phyloP scores from a whole-genome alignment of 2,329 filamentous ascomycete genomes.

The Colletotrichum tropicicola region DNA sequence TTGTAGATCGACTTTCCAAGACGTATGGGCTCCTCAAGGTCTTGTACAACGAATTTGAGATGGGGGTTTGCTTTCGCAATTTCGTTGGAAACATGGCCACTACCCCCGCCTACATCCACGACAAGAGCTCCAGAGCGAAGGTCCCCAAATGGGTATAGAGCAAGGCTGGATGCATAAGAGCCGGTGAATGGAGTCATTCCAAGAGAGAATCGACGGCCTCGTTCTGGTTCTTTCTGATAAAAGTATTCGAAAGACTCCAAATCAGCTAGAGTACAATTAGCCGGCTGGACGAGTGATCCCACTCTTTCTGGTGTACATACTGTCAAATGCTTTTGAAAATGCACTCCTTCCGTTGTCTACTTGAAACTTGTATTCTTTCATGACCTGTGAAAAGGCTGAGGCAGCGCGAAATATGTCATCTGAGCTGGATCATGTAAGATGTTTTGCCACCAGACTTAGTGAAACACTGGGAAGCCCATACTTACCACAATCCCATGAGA shows the following conservation, averaged over 20 bases:
- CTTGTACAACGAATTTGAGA: not conserved
- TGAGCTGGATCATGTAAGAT: not conserved
- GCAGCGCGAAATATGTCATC: not conserved
- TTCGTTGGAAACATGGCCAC: not conserved
- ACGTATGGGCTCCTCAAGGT: not conserved
- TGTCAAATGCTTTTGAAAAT: not conserved
- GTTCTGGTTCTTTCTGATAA: not conserved
- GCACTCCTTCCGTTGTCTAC: not conserved
- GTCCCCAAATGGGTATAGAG: not conserved
- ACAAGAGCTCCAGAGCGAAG: not conserved
- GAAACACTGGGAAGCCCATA: not conserved
- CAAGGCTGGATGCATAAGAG: not conserved
- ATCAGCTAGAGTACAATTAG: not conserved
- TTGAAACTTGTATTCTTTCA: not conserved
- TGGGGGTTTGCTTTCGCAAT: not conserved
- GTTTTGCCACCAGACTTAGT: too few relatives aligned
- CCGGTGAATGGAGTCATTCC: not conserved
- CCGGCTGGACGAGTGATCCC: not conserved
- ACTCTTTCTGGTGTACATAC: not conserved
- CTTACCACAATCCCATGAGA: not conserved
- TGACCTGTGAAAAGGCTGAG: not conserved
- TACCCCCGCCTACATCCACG: not conserved
- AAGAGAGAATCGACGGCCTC: not conserved
- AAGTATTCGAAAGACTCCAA: constrained; percentile 1
- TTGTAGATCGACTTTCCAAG: not conserved